Evolutionary conservation across 139 green algal species (phyloP).

Genomic region (Coccomyxa sp.): DNA sequence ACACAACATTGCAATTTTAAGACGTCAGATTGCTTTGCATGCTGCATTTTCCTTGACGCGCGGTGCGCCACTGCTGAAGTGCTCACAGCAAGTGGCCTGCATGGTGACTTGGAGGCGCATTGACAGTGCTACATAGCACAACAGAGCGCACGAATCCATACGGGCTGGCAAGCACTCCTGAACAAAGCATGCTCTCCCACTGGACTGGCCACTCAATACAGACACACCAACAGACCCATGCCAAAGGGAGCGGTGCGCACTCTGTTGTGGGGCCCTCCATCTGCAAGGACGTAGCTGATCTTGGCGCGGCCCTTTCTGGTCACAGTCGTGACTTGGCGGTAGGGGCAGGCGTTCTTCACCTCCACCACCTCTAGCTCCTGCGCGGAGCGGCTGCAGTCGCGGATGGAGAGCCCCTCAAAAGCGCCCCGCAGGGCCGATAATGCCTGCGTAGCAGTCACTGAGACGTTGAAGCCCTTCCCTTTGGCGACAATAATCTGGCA

Average conservation of each 20-base stretch:
- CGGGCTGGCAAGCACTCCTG: background rate
- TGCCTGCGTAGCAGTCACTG: background rate
- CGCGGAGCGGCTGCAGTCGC: background rate
- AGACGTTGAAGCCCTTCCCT: no score
- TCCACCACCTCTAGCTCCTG: constrained; percentile 61
- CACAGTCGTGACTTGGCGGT: constrained; percentile 17
- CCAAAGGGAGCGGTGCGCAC: no score
- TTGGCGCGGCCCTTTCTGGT: constrained; percentile 7
- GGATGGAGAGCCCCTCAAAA: background rate
- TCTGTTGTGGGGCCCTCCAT: constrained; percentile 23
- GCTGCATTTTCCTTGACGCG: background rate
- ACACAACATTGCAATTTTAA: constrained; percentile 5
- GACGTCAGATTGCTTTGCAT: background rate
- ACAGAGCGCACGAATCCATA: background rate
- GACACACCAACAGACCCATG: no score
- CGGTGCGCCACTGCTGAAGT: background rate
- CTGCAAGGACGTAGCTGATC: constrained; percentile 22
- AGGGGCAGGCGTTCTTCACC: constrained; percentile 76
- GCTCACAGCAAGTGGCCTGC: background rate
- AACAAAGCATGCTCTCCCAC: no score
- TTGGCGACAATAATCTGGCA: background rate
- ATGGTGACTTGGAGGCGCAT: background rate
- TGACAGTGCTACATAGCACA: background rate
- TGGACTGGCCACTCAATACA: no score
- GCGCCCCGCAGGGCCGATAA: background rate